Conservation (phyloP, 352 stramenopile genomes). For the Proteromonas lacertae region DNA sequence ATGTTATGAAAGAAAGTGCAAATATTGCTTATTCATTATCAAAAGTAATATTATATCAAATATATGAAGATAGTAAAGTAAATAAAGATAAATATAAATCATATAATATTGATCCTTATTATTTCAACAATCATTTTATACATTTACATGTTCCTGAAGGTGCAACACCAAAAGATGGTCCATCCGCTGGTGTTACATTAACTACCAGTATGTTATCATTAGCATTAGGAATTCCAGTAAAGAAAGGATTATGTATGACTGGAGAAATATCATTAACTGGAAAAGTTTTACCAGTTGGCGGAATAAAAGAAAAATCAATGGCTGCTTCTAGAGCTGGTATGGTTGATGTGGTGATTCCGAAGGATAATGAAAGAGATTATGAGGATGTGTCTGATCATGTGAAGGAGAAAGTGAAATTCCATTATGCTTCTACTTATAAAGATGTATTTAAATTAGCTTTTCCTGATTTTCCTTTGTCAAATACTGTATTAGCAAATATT, state of each 20-base stretch:
- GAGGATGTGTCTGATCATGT: conserved; percentile 82
- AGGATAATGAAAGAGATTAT: conserved; percentile 72
- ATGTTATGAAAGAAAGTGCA: conserved; percentile 91
- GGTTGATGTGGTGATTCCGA: conserved; percentile 58
- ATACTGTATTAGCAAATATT: too few species aligned
- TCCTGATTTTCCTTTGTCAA: too few species aligned
- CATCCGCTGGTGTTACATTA: conserved; percentile 84
- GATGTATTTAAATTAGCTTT: too few species aligned
- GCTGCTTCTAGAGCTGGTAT: conserved; percentile 72
- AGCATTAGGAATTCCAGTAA: conserved; percentile 54
- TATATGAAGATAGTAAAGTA: conserved; percentile 2
- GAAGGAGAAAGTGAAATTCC: too few species aligned
- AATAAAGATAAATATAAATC: conserved; percentile 20
- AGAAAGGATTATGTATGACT: conserved; percentile 95
- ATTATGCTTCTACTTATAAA: too few species aligned
- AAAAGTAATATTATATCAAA: conserved; percentile 4
- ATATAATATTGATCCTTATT: too few species aligned
- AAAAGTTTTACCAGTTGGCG: conserved; percentile 74
- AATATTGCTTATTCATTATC: conserved; percentile 79
- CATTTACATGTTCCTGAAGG: conserved; percentile 93
- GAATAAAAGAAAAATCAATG: conserved; percentile 98
- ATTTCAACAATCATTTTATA: conserved; percentile 71
- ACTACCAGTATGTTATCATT: conserved; percentile 67
- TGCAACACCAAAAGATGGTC: conserved; percentile 88
- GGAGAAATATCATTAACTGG: conserved; percentile 73